Evolutionary conservation across 495 filamentous ascomycete genomes (phyloP), one percentile per base, ranked within the genome.

Genomic region (Alectoria sarmentosa): DNA sequence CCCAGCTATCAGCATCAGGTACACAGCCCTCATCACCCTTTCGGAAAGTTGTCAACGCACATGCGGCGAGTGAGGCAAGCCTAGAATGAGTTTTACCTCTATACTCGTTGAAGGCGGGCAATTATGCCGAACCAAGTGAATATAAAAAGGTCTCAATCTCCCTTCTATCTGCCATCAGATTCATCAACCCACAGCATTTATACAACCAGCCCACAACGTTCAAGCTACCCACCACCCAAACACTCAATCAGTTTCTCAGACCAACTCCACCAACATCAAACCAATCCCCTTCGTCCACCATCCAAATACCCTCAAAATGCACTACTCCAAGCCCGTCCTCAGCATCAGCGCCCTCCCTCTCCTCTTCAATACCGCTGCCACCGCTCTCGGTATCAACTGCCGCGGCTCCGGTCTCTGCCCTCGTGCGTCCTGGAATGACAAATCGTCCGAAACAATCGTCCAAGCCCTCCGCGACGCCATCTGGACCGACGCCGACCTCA

Each of bases 331-430:
- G 26, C 15, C 56, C 10, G 39, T 32, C 32, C 9, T 44, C 28
- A 60, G 26, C 28, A 30, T 67, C 21, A 48, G 49, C 26, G 23
- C 46, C 32, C 44, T 66, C 23, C 44, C 48, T 23, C 44, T 58
- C 55, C 46, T 49, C 46, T 49, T 49, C 46, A 46, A 21, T 9
- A 28, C n/a, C 1, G 38, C 65, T n/a, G 60, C 57, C 41, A 60
- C 62, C 44, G 32, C 66, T 39, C 49, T 67, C 21, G 66, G 66
- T 32, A 65, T 67, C 57, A 67, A 67, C 37, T 67, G 66, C 57
- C 66, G 66, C 17, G 66, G 66, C 36, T 64, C 58, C 41, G 66
- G 55, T 36, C 42, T 67, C 62, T 64, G 62, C 41, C n/a, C 23
- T 7, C 62, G 49, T 62, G 62, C 62, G n/a, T 55, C 41, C 66